Conservation (phyloP, 768 basidiomycete genomes). For the Rhodotorula diobovata region DNA sequence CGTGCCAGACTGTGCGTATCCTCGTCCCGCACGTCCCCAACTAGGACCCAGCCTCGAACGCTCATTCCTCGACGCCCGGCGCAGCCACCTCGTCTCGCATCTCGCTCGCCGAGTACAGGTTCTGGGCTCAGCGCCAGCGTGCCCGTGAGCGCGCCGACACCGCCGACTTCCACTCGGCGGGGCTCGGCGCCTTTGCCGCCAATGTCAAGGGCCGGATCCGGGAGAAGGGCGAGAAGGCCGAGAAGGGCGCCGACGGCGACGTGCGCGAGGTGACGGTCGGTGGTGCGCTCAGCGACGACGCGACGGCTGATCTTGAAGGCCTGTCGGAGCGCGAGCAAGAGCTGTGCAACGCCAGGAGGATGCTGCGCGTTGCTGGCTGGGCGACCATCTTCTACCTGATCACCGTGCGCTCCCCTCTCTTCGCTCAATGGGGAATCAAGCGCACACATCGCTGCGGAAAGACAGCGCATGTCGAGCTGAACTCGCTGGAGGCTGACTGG, state of each 20-base stretch:
- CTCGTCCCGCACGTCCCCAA: no score
- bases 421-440: no score
- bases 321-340: constrained; percentile 19
- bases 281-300: not conserved
- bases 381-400: constrained; percentile 32
- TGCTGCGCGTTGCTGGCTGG: constrained; percentile 23
- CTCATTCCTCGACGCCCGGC: no score
- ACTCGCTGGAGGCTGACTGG: no score
- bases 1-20: no score
- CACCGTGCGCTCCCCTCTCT: constrained; percentile 18
- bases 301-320: constrained; percentile 5
- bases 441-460: no score
- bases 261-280: not conserved
- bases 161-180: constrained; percentile 2
- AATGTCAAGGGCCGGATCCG: constrained; percentile 11
- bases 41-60: no score
- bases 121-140: constrained; percentile 20
- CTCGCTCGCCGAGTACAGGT: constrained; percentile 23
- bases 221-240: constrained; percentile 1
- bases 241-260: constrained; percentile 3
- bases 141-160: constrained; percentile 19
- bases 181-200: not conserved
- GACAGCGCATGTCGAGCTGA: no score
- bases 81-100: not conserved
- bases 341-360: constrained; percentile 27